These are phyloP conservation scores for Cyberlindnera misumaiensis DNA, from an alignment of 805 yeast genomes.

Conservation along the genomic window DNA sequence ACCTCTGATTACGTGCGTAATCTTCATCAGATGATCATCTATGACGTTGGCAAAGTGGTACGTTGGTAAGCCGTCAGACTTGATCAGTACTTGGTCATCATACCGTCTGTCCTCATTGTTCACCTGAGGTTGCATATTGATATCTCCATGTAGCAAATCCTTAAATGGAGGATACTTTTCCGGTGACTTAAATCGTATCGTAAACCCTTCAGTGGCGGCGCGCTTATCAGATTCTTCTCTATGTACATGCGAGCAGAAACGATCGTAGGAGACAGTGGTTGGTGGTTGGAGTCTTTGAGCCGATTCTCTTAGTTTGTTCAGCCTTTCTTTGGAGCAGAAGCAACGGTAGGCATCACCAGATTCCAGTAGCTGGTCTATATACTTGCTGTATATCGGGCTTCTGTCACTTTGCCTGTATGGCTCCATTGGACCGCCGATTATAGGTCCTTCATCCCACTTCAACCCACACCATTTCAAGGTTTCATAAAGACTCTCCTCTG, in stretches of 20 bases:
- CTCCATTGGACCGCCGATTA: conserved; percentile 36
- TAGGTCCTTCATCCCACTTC: conserved; percentile 77
- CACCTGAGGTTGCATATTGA: conserved; percentile 74
- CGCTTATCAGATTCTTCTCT: conserved; percentile 33
- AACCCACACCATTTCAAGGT: conserved; percentile 75
- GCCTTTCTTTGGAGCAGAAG: conserved; percentile 74
- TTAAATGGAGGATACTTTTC: conserved; percentile 54
- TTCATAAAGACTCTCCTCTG: conserved; percentile 74
- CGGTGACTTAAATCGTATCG: conserved; percentile 77
- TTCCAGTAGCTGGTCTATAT: conserved; percentile 50
- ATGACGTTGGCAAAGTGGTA: conserved; percentile 95
- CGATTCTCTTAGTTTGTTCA: conserved; percentile 58
- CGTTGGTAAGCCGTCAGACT: conserved; percentile 94
- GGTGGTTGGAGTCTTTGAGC: conserved; percentile 79
- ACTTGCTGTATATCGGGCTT: conserved; percentile 51
- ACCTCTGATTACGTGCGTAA: conserved; percentile 93
- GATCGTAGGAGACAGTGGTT: conserved; percentile 85
- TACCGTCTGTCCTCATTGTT: conserved; percentile 64
- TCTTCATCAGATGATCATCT: conserved; percentile 89
- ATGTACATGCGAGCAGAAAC: conserved; percentile 56
- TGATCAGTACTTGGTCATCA: conserved; percentile 85
- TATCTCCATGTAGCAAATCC: conserved; percentile 73
- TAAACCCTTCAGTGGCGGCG: conserved; percentile 32
- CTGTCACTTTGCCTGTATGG: conserved; percentile 88
- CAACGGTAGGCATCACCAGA: conserved; percentile 80